A percentile compares a stretch with the other conserved stretches of the same genome.
Conservation (phyloP, 2,329 filamentous ascomycete genomes). For the Talaromyces sp. region DNA sequence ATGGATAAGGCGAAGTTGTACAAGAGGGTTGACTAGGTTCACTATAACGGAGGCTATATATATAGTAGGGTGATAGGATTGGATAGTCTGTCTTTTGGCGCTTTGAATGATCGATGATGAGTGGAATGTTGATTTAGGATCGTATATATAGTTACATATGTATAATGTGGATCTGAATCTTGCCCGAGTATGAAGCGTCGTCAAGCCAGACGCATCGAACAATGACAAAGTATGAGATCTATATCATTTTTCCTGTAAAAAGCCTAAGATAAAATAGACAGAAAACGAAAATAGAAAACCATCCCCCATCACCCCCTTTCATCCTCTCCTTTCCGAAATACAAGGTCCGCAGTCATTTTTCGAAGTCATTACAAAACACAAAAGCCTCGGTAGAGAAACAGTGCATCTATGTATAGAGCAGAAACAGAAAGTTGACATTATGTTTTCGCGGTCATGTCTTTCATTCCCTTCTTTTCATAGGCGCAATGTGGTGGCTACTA, state of each 20-base stretch:
- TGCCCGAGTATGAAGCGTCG: background rate
- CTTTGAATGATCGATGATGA: background rate
- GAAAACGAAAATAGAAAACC: background rate
- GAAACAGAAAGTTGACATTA: constrained; percentile 1
- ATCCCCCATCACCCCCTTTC: background rate
- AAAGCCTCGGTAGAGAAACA: background rate
- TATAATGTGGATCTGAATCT: background rate
- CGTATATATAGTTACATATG: too few relatives aligned
- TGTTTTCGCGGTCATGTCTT: constrained; percentile 1
- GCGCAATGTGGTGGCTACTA: background rate
- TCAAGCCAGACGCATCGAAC: background rate
- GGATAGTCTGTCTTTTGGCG: background rate
- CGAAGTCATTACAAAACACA: constrained; percentile 1
- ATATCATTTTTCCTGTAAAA: background rate
- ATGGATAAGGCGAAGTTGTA: constrained; percentile 35
- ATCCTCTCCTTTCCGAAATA: background rate
- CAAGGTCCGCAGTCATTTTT: background rate
- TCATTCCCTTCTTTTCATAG: background rate
- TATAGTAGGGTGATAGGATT: background rate
- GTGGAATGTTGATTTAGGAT: background rate
- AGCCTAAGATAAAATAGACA: background rate
- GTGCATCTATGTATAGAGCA: background rate
- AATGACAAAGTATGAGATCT: constrained; percentile 4
- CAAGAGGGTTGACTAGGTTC: constrained; percentile 28
- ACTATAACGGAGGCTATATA: background rate